Conservation (phyloP, 257 asterid species). For the Linaria vulgaris region DNA sequence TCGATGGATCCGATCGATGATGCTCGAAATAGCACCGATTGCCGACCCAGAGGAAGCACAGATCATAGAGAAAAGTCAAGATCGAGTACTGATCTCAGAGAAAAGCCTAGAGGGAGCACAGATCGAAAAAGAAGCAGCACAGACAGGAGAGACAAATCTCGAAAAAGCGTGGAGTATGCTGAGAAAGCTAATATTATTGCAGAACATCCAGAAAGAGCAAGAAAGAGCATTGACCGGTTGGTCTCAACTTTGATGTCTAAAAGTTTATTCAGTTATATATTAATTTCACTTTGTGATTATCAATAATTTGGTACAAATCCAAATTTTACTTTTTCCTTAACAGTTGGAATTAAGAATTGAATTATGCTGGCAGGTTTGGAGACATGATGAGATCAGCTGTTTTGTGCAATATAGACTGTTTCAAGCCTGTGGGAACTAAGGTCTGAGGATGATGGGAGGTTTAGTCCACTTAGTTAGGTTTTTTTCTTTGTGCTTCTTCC, state of each 20-base stretch:
- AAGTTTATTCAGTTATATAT: slow-evolving; percentile 25
- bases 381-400: slow-evolving; percentile 94
- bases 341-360: slow-evolving; percentile 39
- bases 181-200: slow-evolving; percentile 51
- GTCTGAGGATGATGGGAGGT: slow-evolving; percentile 56
- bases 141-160: slow-evolving; percentile 70
- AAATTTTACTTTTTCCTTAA: slow-evolving; percentile 27
- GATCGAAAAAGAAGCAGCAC: slow-evolving; percentile 61
- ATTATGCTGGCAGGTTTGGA: slow-evolving; percentile 66
- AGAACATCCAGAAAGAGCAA: slow-evolving; percentile 80
- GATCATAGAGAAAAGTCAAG: slow-evolving; percentile 80
- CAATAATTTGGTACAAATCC: slow-evolving; percentile 20
- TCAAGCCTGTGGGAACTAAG: slow-evolving; percentile 81
- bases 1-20: slow-evolving; percentile 46
- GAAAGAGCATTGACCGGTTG: slow-evolving; percentile 99
- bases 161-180: slow-evolving; percentile 49
- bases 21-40: slow-evolving; percentile 65
- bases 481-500: not conserved
- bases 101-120: slow-evolving; percentile 56
- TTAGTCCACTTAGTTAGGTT: slow-evolving; percentile 32
- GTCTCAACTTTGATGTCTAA: slow-evolving; percentile 44
- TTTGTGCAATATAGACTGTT: slow-evolving; percentile 90
- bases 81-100: slow-evolving; percentile 72
- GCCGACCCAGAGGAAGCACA: slow-evolving; percentile 70
- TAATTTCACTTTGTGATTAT: slow-evolving; percentile 15